Base-by-base conservation (phyloP, 345 rosid species). In the Chamaenerion angustifolium region DNA sequence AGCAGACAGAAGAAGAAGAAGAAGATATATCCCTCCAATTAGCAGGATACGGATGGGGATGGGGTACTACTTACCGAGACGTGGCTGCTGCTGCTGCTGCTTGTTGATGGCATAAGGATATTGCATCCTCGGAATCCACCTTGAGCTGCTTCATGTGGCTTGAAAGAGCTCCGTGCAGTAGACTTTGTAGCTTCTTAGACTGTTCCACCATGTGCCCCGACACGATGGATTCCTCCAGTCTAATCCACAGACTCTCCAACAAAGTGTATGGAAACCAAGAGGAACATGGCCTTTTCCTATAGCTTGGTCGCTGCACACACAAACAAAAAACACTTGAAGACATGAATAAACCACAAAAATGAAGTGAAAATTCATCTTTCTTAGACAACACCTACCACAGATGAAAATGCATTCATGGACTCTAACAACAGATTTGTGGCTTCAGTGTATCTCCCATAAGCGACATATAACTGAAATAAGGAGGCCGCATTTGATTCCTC, bases 241-340 rank as follows among this genome's bases (percentile, higher is more conserved):
- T 82, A 76, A 77, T 76, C 95, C 96, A 92, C 1, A 92, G 64
- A 9, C 72, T 67, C 58, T 92, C 93, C 40, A 84, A 60, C 17
- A 79, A 58, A 49, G 84, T 71, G 61, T 87, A 92, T 10, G 96
- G 95, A 59, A 92, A 87, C 95, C 96, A 84, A 40, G 64, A 76
- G 12, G 88, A 77, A 46, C 72, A 75, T 13, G 85, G 83, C 56
- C 68, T 76, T 66, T 92, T 87, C 62, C 94, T 73, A 47, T 78
- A 74, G 52, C 80, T 51, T 52, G 96, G 85, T 65, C 82, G 84
- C 96, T 92, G 88, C 62, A 69, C 35, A 55, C 47, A 27, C 49
- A n/a, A 50, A 50, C 11, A n/a, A 14, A 12, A 13, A 13, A 49
- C 18, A 40, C 31, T 16, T 21, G 23, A 27, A 7, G 1, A 3